A percentile compares a stretch with the other conserved stretches of the same genome.
Evolutionary conservation across 257 asterid species (phyloP).

Genomic region (Fraxinus americana): DNA sequence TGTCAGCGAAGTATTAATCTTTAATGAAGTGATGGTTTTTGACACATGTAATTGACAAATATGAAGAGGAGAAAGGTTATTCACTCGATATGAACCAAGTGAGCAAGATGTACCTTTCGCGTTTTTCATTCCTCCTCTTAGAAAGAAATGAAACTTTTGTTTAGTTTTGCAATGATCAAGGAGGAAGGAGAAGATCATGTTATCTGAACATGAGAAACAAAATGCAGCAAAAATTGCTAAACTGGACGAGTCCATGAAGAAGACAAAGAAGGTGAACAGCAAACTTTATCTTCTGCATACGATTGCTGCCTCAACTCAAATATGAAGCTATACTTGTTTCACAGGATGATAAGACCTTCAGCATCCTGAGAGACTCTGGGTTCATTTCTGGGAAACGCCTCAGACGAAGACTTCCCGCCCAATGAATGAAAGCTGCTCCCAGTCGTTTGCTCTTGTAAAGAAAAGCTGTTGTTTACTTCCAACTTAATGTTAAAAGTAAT

Average conservation of each 20-base stretch:
- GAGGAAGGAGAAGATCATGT: slow-evolving; percentile 82
- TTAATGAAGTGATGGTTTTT: slow-evolving; percentile 39
- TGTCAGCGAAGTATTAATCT: slow-evolving; percentile 15
- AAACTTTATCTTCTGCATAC: slow-evolving; percentile 18
- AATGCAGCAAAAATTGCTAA: slow-evolving; percentile 62
- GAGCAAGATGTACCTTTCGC: slow-evolving; percentile 32
- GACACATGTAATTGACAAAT: slow-evolving; percentile 70
- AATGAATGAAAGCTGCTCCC: slow-evolving; percentile 43
- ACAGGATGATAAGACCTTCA: slow-evolving; percentile 92
- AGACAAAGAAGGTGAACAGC: slow-evolving; percentile 72
- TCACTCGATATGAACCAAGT: slow-evolving; percentile 76
- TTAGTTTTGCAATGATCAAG: slow-evolving; percentile 44
- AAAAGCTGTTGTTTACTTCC: slow-evolving; percentile 14
- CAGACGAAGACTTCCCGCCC: slow-evolving; percentile 86
- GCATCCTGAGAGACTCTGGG: slow-evolving; percentile 80
- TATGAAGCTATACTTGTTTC: slow-evolving; percentile 17
- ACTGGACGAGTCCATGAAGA: slow-evolving; percentile 90
- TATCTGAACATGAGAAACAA: slow-evolving; percentile 75
- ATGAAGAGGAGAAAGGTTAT: slow-evolving; percentile 74
- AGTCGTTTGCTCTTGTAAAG: slow-evolving; percentile 1
- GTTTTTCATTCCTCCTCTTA: slow-evolving; percentile 14
- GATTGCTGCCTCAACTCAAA: not conserved
- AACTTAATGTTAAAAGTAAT: slow-evolving; percentile 4
- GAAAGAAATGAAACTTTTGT: not conserved
- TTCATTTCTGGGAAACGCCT: slow-evolving; percentile 83